phyloP scores from a whole-genome alignment of 805 yeast genomes.

The Kluyveromyces starmeri region DNA sequence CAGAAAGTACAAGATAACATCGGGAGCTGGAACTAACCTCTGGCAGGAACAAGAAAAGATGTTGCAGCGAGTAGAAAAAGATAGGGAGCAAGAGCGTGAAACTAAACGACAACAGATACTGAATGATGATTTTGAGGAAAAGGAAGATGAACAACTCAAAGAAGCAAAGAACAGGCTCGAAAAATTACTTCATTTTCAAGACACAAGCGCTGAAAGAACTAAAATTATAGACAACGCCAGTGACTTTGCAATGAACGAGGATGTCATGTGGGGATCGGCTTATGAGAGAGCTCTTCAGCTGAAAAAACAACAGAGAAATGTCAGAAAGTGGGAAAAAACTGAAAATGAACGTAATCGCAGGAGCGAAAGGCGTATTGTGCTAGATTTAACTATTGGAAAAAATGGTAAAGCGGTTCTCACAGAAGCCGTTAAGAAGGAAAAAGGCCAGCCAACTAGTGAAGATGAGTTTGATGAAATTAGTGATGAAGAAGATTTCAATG shows the following conservation, averaged over 20 bases:
- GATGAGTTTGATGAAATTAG: conserved; percentile 29
- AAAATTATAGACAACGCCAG: conserved; percentile 87
- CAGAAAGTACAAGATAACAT: conserved; percentile 41
- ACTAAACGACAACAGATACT: conserved; percentile 27
- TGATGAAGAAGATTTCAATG: conserved; percentile 30
- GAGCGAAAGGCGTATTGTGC: conserved; percentile 53
- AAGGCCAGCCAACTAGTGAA: conserved; percentile 21
- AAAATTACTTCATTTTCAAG: conserved; percentile 70
- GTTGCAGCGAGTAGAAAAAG: conserved; percentile 50
- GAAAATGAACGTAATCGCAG: conserved; percentile 59
- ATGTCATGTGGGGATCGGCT: conserved; percentile 72
- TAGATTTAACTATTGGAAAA: conserved; percentile 64
- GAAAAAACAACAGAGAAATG: conserved; percentile 73
- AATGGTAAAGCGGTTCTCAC: conserved; percentile 71
- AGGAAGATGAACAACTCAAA: conserved; percentile 43
- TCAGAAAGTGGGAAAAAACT: conserved; percentile 51
- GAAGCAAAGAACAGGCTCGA: conserved; percentile 70
- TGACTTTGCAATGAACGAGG: conserved; percentile 48
- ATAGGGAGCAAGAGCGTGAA: conserved; percentile 29
- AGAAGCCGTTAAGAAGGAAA: conserved; percentile 31
- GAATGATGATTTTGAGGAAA: conserved; percentile 25
- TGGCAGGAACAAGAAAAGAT: conserved; percentile 62
- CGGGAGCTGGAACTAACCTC: conserved; percentile 55
- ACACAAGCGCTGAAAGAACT: conserved; percentile 81
- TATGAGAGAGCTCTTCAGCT: conserved; percentile 80